phyloP scores from a whole-genome alignment of 805 yeast genomes.

The Saccharomyces jurei region DNA sequence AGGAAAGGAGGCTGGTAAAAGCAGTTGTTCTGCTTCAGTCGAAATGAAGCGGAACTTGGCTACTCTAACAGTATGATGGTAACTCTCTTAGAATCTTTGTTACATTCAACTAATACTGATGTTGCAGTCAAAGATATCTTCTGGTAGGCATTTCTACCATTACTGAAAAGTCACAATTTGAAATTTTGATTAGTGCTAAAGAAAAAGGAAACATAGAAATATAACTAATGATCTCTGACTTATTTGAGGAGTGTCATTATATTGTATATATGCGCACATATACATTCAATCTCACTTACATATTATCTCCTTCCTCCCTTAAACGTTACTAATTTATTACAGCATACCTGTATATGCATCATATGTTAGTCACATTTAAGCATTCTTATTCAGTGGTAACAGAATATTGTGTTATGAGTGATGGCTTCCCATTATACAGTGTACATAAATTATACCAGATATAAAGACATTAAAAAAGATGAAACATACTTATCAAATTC shows the following conservation, averaged over 20 bases:
- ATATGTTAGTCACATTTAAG: not conserved
- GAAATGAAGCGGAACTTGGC: conserved; percentile 38
- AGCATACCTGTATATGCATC: not conserved
- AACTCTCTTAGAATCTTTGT: too few relatives aligned
- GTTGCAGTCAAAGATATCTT: too few relatives aligned
- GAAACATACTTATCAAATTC: not conserved
- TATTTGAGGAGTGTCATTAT: conserved; percentile 68
- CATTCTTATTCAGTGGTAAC: not conserved
- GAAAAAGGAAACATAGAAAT: conserved; percentile 36
- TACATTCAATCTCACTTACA: not conserved
- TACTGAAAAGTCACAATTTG: too few relatives aligned
- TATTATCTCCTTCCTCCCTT: not conserved
- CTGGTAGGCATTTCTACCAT: too few relatives aligned
- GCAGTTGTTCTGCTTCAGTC: conserved; percentile 21
- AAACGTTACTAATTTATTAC: not conserved
- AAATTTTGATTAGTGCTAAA: too few relatives aligned
- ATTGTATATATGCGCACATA: conserved; percentile 23
- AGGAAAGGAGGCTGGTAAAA: too few relatives aligned
- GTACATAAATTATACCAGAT: conserved; percentile 23
- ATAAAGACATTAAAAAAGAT: conserved; percentile 8
- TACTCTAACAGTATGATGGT: too few relatives aligned
- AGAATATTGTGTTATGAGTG: conserved; percentile 19
- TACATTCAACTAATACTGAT: too few relatives aligned
- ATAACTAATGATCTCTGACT: conserved; percentile 87
- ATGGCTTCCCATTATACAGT: conserved; percentile 31